Evolutionary conservation across 371 early-diverging fungal species (phyloP).

Genomic region (Gilbertella persicaria): DNA sequence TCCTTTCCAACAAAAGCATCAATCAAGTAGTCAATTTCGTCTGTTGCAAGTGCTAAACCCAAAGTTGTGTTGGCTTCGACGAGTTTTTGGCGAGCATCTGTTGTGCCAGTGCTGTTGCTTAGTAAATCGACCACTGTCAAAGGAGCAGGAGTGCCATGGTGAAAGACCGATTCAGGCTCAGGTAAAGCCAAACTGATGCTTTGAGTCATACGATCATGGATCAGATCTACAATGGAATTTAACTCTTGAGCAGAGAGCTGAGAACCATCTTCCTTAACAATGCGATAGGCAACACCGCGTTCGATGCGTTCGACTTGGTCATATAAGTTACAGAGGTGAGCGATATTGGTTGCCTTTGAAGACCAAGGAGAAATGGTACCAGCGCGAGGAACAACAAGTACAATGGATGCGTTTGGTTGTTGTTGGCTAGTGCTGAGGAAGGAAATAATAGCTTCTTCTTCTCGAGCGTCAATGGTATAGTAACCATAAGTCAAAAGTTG

Average conservation of each 20-base stretch:
- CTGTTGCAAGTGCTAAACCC: slow-evolving; percentile 91
- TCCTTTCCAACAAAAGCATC: slow-evolving; percentile 75
- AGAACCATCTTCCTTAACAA: slow-evolving; percentile 43
- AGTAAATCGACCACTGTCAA: slow-evolving; percentile 72
- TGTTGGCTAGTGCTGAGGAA: slow-evolving; percentile 39
- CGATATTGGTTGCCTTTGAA: slow-evolving; percentile 97
- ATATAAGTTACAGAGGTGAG: slow-evolving; percentile 81
- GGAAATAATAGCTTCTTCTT: slow-evolving; percentile 36
- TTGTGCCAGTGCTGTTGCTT: slow-evolving; percentile 31
- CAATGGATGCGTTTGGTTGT: slow-evolving; percentile 37
- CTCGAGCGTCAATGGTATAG: slow-evolving; percentile 32
- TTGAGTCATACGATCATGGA: slow-evolving; percentile 97
- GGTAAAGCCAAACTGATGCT: slow-evolving; percentile 62
- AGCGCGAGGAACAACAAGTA: slow-evolving; percentile 80
- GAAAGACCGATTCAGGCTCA: slow-evolving; percentile 69
- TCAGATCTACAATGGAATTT: slow-evolving; percentile 49
- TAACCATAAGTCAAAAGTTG: slow-evolving; percentile 51
- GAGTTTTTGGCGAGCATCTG: slow-evolving; percentile 61
- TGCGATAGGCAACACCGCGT: slow-evolving; percentile 77
- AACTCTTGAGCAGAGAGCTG: slow-evolving; percentile 38
- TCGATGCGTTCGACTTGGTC: slow-evolving; percentile 79
- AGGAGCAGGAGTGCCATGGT: slow-evolving; percentile 74
- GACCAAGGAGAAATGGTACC: slow-evolving; percentile 99
- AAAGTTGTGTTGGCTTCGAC: slow-evolving; percentile 81
- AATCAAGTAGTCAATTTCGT: slow-evolving; percentile 94